Conservation (phyloP, 1,139 yeast species). For the Ashbya aceris region DNA sequence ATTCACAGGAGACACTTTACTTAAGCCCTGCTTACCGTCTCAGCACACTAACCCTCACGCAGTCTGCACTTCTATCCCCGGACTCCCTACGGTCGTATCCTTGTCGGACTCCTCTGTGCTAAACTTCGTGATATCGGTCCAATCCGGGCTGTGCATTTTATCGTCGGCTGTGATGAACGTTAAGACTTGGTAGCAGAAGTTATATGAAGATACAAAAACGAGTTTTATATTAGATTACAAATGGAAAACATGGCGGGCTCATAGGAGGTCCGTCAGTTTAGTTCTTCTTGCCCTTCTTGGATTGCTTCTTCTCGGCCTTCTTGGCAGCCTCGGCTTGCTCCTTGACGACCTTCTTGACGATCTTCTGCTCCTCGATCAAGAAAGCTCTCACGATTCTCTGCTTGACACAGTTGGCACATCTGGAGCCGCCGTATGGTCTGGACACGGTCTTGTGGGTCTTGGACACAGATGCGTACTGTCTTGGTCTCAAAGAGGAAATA, state of each 20-base stretch:
- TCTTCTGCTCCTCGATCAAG: slow-evolving; percentile 99
- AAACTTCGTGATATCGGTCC: too few relatives aligned
- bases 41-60: too few relatives aligned
- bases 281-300: slow-evolving; percentile 12
- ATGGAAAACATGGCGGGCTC: slow-evolving; percentile 1
- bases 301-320: slow-evolving; percentile 27
- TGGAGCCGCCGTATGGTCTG: slow-evolving; percentile 99
- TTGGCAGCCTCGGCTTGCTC: slow-evolving; percentile 85
- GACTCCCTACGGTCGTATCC: too few relatives aligned
- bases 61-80: too few relatives aligned
- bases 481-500: slow-evolving; percentile 91
- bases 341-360: slow-evolving; percentile 97
- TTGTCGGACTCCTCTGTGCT: too few relatives aligned
- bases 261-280: background rate
- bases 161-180: slow-evolving; percentile 1
- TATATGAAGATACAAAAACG: slow-evolving; percentile 4
- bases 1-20: too few relatives aligned
- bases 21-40: too few relatives aligned
- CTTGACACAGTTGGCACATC: slow-evolving; percentile 98
- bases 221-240: slow-evolving; percentile 4
- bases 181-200: background rate
- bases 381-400: slow-evolving; percentile 98
- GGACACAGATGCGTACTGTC: slow-evolving; percentile 90
- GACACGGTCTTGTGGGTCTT: slow-evolving; percentile 97
- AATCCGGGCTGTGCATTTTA: background rate